A percentile compares a stretch with the other conserved stretches of the same genome.
phyloP scores from a whole-genome alignment of 225 moss, liverwort and hornwort species.

The Lunularia cruciata region DNA sequence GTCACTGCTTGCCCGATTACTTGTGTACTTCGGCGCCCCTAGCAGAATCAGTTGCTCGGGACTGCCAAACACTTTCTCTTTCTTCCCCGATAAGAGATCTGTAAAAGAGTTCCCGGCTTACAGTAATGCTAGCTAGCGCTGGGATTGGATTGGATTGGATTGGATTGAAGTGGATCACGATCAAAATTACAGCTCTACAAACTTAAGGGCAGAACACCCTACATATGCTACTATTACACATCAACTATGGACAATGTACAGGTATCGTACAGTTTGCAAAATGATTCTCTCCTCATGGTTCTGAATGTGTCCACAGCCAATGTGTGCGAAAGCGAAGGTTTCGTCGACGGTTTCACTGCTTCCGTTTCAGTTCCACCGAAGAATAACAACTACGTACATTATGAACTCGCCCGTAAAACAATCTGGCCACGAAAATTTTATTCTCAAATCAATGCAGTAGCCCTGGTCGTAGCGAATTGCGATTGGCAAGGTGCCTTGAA shows the following conservation, averaged over 20 bases:
- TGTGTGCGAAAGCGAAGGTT: slow-evolving; percentile 4
- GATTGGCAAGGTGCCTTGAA: not conserved
- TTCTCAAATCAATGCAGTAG: slow-evolving; percentile 11
- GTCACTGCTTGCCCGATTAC: not conserved
- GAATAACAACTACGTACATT: too few relatives aligned
- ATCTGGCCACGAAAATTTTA: not conserved
- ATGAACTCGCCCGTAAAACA: not conserved
- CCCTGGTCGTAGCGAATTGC: not conserved
- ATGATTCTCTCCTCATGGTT: not conserved
- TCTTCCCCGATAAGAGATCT: not conserved
- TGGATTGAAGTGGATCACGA: too few relatives aligned
- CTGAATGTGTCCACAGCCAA: not conserved
- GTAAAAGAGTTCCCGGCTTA: not conserved
- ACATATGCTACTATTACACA: not conserved
- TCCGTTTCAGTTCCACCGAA: not conserved
- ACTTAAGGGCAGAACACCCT: slow-evolving; percentile 5
- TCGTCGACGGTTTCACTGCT: not conserved
- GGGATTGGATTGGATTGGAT: too few relatives aligned
- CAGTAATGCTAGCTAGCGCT: not conserved
- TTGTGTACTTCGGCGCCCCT: not conserved
- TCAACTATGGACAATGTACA: slow-evolving; percentile 2
- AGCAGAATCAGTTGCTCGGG: not conserved
- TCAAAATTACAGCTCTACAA: slow-evolving; percentile 7
- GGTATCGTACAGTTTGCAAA: slow-evolving; percentile 17
- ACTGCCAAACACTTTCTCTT: not conserved